These are phyloP conservation scores for Cordyceps tenuipes DNA, from an alignment of 2,329 filamentous ascomycete species.

Conservation along the genomic window DNA sequence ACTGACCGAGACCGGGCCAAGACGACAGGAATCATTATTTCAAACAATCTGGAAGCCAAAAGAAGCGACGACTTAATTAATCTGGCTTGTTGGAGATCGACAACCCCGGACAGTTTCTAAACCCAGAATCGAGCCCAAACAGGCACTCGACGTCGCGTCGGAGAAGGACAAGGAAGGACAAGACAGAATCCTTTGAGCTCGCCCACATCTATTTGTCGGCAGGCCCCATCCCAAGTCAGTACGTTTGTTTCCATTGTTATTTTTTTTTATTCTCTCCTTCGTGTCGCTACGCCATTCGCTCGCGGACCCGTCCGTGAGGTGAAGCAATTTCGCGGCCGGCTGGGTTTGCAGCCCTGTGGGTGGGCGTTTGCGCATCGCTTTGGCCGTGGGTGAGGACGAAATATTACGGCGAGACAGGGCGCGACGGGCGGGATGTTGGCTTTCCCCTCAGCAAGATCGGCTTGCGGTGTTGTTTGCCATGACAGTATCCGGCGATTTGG, in stretches of 20 bases:
- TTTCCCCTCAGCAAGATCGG: not conserved
- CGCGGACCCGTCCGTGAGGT: not conserved
- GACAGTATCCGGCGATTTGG: not conserved
- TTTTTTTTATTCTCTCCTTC: not conserved
- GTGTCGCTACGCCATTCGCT: conserved; percentile 4
- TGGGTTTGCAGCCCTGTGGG: conserved; percentile 9
- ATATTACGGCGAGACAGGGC: not conserved
- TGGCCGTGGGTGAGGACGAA: not conserved
- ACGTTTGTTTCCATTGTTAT: conserved; percentile 1
- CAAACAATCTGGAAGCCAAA: not conserved
- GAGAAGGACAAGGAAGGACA: not conserved
- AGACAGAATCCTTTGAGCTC: not conserved
- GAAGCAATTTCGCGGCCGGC: conserved; percentile 6
- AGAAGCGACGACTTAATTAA: not conserved
- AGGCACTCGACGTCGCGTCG: not conserved
- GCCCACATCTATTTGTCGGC: not conserved
- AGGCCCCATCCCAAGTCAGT: not conserved
- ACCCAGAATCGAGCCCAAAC: not conserved
- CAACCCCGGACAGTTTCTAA: not conserved
- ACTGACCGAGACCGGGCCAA: not conserved
- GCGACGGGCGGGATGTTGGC: not conserved
- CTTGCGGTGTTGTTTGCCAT: not conserved
- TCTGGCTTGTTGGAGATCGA: conserved; percentile 3
- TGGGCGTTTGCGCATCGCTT: not conserved
- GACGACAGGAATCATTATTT: not conserved